A percentile compares a stretch with the other conserved stretches of the same genome.
phyloP scores from a whole-genome alignment of 345 rosid genomes.

The Citrus sinensis region DNA sequence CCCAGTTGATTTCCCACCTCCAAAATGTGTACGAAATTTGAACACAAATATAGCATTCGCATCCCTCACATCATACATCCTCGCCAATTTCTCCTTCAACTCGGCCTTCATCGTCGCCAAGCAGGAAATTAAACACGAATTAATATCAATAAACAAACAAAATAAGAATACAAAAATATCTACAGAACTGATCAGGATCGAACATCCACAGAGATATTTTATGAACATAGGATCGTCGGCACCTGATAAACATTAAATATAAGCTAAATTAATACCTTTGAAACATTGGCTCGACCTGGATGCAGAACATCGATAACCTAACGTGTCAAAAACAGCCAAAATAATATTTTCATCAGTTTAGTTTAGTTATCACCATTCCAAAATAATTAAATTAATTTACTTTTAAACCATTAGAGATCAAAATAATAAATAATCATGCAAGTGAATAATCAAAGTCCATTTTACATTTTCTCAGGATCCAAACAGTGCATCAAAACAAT shows the following conservation, averaged over 20 bases:
- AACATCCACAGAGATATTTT: too few species aligned
- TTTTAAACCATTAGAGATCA: too few species aligned
- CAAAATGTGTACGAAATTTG: conserved; percentile 75
- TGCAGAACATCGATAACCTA: conserved; percentile 75
- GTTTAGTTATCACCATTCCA: too few species aligned
- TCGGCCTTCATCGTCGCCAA: conserved; percentile 36
- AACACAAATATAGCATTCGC: conserved; percentile 61
- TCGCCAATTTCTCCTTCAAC: conserved; percentile 56
- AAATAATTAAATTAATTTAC: too few species aligned
- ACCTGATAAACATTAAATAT: not conserved
- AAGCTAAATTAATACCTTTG: conserved; percentile 38
- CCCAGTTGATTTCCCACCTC: conserved; percentile 76
- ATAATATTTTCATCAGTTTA: not conserved
- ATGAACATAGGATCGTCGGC: not conserved
- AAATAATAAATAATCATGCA: too few species aligned
- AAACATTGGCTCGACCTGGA: conserved; percentile 69
- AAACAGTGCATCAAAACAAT: not conserved
- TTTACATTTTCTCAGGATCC: not conserved
- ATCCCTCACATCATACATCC: conserved; percentile 65
- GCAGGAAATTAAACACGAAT: not conserved
- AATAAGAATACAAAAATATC: too few species aligned
- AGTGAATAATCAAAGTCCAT: not conserved
- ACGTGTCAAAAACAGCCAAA: not conserved
- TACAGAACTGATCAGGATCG: too few species aligned
- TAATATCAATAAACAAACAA: not conserved